phyloP scores from a whole-genome alignment of 306 rosid genomes.

The Vigna hirtella region DNA sequence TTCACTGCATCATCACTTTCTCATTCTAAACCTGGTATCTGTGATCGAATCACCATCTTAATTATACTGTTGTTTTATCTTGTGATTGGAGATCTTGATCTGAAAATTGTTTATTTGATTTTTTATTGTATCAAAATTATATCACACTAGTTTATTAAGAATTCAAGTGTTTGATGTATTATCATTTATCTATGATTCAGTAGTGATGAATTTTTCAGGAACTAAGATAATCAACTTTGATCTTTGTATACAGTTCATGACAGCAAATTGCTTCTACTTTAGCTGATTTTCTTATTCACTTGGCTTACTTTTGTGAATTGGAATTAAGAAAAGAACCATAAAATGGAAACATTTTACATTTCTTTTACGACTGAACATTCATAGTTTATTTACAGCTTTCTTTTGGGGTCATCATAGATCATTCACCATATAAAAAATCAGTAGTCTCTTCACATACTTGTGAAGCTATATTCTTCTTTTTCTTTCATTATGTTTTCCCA shows the following conservation, averaged over 20 bases:
- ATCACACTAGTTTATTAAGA: too few species aligned
- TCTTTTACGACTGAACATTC: not conserved
- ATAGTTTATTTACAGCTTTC: not conserved
- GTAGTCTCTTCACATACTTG: not conserved
- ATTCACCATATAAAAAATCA: not conserved
- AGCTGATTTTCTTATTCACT: not conserved
- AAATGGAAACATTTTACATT: not conserved
- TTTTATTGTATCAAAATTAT: not conserved
- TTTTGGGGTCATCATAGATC: not conserved
- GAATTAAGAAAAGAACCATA: slow-evolving; percentile 30
- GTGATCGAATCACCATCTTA: not conserved
- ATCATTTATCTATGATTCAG: too few species aligned
- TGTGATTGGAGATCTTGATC: slow-evolving; percentile 4
- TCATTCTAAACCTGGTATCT: slow-evolving; percentile 58
- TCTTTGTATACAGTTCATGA: not conserved
- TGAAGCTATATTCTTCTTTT: not conserved
- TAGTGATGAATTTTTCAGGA: too few species aligned
- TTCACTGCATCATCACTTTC: slow-evolving; percentile 44
- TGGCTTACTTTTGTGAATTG: not conserved
- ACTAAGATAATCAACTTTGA: not conserved
- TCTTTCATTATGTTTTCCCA: not conserved
- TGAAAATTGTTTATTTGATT: not conserved
- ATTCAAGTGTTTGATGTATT: too few species aligned
- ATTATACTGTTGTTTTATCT: not conserved
- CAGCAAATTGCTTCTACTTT: not conserved